Evolutionary conservation across 1,284 basidiomycete genomes (phyloP).

Genomic region (Ceratobasidium sp.): DNA sequence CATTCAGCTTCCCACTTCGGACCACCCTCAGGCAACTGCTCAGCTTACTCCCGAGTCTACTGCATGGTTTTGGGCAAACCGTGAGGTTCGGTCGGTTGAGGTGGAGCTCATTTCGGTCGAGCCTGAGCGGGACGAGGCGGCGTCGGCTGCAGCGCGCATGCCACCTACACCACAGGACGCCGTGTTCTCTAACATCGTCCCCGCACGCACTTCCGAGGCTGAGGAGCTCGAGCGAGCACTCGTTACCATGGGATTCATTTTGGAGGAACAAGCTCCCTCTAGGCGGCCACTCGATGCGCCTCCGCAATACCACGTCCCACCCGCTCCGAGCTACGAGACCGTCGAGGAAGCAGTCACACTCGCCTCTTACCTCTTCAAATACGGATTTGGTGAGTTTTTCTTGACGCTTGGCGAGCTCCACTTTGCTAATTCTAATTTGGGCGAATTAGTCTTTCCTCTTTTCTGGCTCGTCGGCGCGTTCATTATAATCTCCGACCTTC

Average conservation of each 20-base stretch:
- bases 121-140: not conserved
- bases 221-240: conserved; percentile 32
- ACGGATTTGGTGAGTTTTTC: conserved; percentile 48
- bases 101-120: conserved; percentile 28
- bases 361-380: conserved; percentile 47
- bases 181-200: conserved; percentile 36
- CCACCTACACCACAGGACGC: conserved; percentile 39
- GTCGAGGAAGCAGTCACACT: conserved; percentile 44
- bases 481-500: conserved; percentile 48
- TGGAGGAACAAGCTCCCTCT: not conserved
- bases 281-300: conserved; percentile 7
- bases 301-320: conserved; percentile 22
- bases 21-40: conserved; percentile 22
- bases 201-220: conserved; percentile 19
- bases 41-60: conserved; percentile 26
- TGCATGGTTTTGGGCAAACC: conserved; percentile 29
- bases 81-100: conserved; percentile 9
- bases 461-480: conserved; percentile 50
- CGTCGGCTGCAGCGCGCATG: not conserved
- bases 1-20: conserved; percentile 23
- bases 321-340: conserved; percentile 38
- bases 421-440: not conserved
- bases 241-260: conserved; percentile 23
- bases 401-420: conserved; percentile 7
- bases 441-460: conserved; percentile 47